A percentile compares a stretch with the other conserved stretches of the same genome.
Evolutionary conservation across 169 alveolate genomes (phyloP).

Genomic region (Plasmodium blacklocki): DNA sequence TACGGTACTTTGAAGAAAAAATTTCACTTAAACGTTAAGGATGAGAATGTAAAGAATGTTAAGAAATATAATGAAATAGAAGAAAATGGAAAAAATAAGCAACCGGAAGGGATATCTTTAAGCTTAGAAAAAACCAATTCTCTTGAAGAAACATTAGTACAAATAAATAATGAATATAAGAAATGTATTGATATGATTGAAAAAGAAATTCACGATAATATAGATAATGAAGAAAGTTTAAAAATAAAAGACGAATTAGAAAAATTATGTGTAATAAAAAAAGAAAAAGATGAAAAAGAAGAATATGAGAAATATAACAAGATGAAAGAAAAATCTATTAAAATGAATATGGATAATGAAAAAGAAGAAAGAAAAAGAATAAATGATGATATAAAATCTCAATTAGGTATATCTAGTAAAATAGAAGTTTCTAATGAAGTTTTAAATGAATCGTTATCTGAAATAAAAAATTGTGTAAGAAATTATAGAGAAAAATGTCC

Average conservation of each 20-base stretch:
- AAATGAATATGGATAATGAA: not conserved
- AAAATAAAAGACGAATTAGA: conserved; percentile 39
- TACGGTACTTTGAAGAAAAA: conserved; percentile 14
- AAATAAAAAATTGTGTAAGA: conserved; percentile 61
- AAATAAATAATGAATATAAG: conserved; percentile 20
- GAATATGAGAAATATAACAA: conserved; percentile 10
- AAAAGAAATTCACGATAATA: conserved; percentile 44
- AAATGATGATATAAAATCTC: conserved; percentile 6
- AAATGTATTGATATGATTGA: conserved; percentile 60
- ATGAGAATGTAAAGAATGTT: not conserved
- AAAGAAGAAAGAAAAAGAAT: conserved; percentile 9
- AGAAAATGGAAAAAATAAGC: not conserved
- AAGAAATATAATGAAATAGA: not conserved
- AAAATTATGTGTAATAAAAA: conserved; percentile 43
- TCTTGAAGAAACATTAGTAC: not conserved
- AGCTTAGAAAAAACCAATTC: not conserved
- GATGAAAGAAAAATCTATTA: not conserved
- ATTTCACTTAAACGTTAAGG: conserved; percentile 10
- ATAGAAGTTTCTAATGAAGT: conserved; percentile 5
- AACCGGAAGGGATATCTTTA: too few relatives aligned
- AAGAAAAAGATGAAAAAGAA: conserved; percentile 39
- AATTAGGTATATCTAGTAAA: conserved; percentile 59
- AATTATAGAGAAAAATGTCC: conserved; percentile 71
- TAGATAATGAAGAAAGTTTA: conserved; percentile 7
- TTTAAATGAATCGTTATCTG: conserved; percentile 55